These are phyloP conservation scores for Botrytis squamosa DNA, from an alignment of 2,329 filamentous ascomycete species.

Conservation along the genomic window DNA sequence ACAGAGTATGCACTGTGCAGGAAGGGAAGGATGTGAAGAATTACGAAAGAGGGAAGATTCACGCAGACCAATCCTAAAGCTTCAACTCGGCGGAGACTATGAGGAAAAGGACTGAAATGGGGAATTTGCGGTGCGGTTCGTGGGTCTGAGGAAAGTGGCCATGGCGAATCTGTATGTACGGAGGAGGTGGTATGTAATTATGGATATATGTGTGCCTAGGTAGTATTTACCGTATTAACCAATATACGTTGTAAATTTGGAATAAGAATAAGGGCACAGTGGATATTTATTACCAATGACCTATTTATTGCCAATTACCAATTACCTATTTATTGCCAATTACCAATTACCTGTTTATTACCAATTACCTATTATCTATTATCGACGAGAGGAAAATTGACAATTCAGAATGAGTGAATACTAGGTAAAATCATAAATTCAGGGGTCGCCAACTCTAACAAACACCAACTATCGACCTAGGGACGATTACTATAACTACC, in stretches of 20 bases:
- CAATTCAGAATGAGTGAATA: background rate
- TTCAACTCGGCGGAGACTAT: background rate
- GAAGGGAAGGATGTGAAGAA: conserved; percentile 2
- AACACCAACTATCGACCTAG: background rate
- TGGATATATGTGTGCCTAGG: background rate
- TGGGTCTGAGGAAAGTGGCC: conserved; percentile 4
- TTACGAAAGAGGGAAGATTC: conserved; percentile 1
- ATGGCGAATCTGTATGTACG: background rate
- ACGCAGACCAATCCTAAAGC: conserved; percentile 6
- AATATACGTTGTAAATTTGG: background rate
- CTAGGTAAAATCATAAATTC: background rate
- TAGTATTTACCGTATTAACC: background rate
- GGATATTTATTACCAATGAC: background rate
- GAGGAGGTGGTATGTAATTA: background rate
- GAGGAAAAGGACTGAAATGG: background rate
- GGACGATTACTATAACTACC: background rate
- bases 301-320: background rate
- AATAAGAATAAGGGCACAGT: background rate
- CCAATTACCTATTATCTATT: no score
- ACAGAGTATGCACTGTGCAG: conserved; percentile 1
- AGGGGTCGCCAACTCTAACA: background rate
- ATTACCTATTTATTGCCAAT: background rate
- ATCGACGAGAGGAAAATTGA: background rate
- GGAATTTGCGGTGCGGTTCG: background rate
- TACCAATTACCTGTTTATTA: background rate